Conservation (phyloP, 2,329 filamentous ascomycete species). For the Fusarium sp. region DNA sequence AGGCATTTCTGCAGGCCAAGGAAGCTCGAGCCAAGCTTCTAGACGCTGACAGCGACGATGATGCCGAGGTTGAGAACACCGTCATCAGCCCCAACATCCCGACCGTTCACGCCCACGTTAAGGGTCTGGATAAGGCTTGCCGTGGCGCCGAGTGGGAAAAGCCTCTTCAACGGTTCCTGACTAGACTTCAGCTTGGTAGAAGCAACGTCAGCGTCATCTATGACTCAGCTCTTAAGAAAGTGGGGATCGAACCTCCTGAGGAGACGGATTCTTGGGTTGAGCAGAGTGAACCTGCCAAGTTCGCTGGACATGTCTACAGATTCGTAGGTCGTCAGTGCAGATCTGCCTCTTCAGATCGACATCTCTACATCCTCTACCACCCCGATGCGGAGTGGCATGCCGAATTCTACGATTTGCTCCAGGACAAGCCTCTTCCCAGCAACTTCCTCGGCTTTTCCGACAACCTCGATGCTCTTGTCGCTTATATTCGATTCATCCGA, state of each 20-base stretch:
- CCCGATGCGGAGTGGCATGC: constrained; percentile 29
- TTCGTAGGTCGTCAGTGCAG: constrained; percentile 27
- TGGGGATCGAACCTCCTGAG: constrained; percentile 27
- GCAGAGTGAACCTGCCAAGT: constrained; percentile 22
- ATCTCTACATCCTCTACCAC: constrained; percentile 34
- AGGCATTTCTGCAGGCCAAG: constrained; percentile 19
- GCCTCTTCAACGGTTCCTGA: constrained; percentile 25
- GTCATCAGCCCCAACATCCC: constrained; percentile 8
- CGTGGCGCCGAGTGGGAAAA: constrained; percentile 32
- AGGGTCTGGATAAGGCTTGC: constrained; percentile 24
- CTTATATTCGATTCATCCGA: constrained; percentile 26
- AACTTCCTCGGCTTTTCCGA: constrained; percentile 35
- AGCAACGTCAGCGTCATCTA: constrained; percentile 25
- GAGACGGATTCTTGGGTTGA: constrained; percentile 25
- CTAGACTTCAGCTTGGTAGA: constrained; percentile 25
- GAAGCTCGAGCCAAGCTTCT: constrained; percentile 20
- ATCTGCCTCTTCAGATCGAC: constrained; percentile 21
- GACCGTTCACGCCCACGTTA: constrained; percentile 23
- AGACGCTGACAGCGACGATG: constrained; percentile 22
- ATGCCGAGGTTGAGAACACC: constrained; percentile 7
- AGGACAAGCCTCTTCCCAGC: constrained; percentile 28
- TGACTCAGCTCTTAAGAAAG: constrained; percentile 25
- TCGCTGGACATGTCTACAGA: constrained; percentile 25
- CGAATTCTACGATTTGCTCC: constrained; percentile 26
- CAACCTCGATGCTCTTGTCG: constrained; percentile 32